Conservation (phyloP, 2,329 filamentous ascomycete genomes). For the Aspergillus transmontanensis region DNA sequence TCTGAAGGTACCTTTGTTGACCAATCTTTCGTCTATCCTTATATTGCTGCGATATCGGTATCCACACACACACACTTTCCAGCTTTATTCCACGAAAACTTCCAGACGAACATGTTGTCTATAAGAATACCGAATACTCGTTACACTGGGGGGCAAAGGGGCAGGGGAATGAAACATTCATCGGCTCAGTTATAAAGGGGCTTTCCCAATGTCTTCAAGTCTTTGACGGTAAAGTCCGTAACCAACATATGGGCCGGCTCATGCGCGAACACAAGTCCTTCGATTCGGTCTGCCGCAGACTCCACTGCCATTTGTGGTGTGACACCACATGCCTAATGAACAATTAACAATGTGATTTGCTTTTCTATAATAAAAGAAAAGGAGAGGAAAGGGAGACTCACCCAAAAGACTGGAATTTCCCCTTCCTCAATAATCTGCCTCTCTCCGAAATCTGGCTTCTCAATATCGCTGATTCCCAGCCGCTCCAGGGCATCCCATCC, state of each 20-base stretch:
- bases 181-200: not conserved
- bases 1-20: not conserved
- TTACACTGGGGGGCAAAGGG: not conserved
- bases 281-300: conserved; percentile 48
- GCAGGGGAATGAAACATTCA: not conserved
- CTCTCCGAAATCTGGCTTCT: conserved; percentile 61
- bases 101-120: too few species aligned
- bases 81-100: not conserved
- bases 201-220: conserved; percentile 29
- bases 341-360: too few species aligned
- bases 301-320: conserved; percentile 68
- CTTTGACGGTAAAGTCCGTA: conserved; percentile 53
- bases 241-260: conserved; percentile 65
- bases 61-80: not conserved
- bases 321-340: conserved; percentile 62
- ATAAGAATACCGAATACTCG: not conserved
- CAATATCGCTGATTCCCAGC: conserved; percentile 59
- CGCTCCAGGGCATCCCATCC: conserved; percentile 59
- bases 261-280: conserved; percentile 63
- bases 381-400: conserved; percentile 11
- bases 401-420: conserved; percentile 37
- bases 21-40: too few species aligned
- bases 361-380: not conserved
- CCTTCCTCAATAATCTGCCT: conserved; percentile 43
- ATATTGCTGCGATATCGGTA: too few species aligned